These are phyloP conservation scores for Fusarium kyushuense DNA, from an alignment of 2,329 filamentous ascomycete species.

Conservation along the genomic window DNA sequence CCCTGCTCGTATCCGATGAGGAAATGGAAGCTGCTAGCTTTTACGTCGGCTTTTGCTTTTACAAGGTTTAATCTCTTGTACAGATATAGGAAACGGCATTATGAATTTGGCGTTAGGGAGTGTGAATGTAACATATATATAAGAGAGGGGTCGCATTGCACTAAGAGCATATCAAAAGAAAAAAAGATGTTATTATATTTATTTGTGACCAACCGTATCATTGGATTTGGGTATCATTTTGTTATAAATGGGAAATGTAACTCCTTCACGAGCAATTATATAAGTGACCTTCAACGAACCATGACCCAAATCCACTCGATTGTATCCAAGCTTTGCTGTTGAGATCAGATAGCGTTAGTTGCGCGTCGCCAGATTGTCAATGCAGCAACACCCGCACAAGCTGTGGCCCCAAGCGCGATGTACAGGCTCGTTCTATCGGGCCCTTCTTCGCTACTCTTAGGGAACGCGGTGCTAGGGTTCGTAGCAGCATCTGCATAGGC, in stretches of 20 bases:
- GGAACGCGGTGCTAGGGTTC: constrained; percentile 88
- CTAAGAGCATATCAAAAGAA: constrained; percentile 10
- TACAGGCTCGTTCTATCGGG: constrained; percentile 88
- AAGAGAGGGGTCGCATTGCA: constrained; percentile 4
- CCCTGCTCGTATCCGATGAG: constrained; percentile 79
- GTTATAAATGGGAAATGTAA: constrained; percentile 41
- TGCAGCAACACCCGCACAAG: constrained; percentile 72
- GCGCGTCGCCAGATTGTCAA: constrained; percentile 74
- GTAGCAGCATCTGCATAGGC: constrained; percentile 91
- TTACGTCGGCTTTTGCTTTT: constrained; percentile 96
- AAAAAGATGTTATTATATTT: constrained; percentile 40
- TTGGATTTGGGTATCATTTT: constrained; percentile 52
- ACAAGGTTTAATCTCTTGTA: constrained; percentile 75
- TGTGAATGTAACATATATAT: constrained; percentile 2
- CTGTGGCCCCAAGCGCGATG: constrained; percentile 81
- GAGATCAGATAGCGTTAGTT: constrained; percentile 59
- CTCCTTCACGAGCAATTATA: constrained; percentile 41
- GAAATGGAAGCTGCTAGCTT: constrained; percentile 94
- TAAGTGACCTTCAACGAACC: neutral
- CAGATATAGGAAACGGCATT: neutral
- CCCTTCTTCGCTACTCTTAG: constrained; percentile 87
- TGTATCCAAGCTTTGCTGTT: neutral
- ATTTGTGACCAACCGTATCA: constrained; percentile 28
- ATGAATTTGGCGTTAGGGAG: constrained; percentile 21
- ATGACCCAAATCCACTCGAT: neutral